Evolutionary conservation across 441 rosid species (phyloP).

Genomic region (Corymbia citriodora): DNA sequence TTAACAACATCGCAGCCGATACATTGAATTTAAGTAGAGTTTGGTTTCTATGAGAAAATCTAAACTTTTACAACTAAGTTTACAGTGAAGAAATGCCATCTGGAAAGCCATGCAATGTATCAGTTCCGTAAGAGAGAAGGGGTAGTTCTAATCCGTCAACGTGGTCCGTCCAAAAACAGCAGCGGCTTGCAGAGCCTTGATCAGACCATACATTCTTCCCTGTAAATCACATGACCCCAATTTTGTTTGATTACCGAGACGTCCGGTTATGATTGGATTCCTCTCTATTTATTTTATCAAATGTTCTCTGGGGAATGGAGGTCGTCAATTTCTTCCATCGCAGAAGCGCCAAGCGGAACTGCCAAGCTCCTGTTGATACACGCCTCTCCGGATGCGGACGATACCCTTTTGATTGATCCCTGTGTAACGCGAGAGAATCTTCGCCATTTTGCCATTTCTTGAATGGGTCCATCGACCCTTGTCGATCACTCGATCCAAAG

Average conservation of each 20-base stretch:
- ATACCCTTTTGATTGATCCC: not conserved
- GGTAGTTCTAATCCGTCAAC: not conserved
- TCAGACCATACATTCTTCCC: not conserved
- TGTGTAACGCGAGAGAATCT: not conserved
- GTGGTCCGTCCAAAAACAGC: not conserved
- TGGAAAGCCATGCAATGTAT: not conserved
- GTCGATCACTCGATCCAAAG: not conserved
- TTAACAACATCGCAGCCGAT: not conserved
- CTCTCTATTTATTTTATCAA: not conserved
- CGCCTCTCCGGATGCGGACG: not conserved
- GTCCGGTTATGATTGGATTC: not conserved
- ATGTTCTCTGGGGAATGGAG: not conserved
- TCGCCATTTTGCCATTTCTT: not conserved
- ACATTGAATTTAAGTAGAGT: not conserved
- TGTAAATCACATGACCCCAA: not conserved
- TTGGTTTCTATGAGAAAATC: not conserved
- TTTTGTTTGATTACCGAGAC: not conserved
- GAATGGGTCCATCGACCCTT: not conserved
- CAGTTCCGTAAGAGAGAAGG: not conserved
- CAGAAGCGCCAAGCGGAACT: not conserved
- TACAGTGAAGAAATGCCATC: not conserved
- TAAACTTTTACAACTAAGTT: not conserved
- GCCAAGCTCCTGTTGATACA: not conserved
- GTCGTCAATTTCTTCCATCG: not conserved
- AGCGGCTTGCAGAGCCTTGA: not conserved